These are phyloP conservation scores for Thermomucor indicae-seudaticae DNA, from an alignment of 371 early-diverging fungal species.

Conservation along the genomic window DNA sequence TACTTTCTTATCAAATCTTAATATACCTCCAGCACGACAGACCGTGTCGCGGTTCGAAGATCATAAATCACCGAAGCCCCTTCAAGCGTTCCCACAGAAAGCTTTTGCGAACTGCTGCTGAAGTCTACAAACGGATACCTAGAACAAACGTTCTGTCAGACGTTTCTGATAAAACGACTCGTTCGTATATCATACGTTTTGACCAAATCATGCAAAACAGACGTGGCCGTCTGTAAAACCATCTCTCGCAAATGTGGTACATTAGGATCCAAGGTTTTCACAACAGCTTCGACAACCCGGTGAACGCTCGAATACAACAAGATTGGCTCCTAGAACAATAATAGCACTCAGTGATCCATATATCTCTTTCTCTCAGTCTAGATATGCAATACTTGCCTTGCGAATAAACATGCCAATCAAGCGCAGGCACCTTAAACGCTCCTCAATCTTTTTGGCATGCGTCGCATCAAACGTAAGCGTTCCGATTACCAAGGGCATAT, in stretches of 20 bases:
- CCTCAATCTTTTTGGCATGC: constrained; percentile 56
- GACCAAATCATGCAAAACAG: constrained; percentile 76
- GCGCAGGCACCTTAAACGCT: constrained; percentile 58
- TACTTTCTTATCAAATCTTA: neutral
- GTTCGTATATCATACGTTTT: constrained; percentile 37
- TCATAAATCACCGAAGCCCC: constrained; percentile 81
- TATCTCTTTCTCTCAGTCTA: too few species aligned
- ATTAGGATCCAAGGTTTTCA: constrained; percentile 84
- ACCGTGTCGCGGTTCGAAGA: constrained; percentile 80
- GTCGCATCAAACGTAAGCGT: constrained; percentile 76
- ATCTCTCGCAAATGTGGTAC: constrained; percentile 68
- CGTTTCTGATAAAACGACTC: neutral
- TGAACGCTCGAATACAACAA: constrained; percentile 61
- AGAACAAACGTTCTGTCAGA: neutral
- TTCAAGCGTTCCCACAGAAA: constrained; percentile 78
- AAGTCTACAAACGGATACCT: constrained; percentile 73
- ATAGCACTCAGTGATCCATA: neutral
- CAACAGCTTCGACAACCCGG: constrained; percentile 72
- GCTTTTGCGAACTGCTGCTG: constrained; percentile 69
- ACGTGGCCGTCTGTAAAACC: constrained; percentile 65
- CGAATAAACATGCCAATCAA: constrained; percentile 70
- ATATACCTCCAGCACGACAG: constrained; percentile 63
- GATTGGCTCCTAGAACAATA: constrained; percentile 52
- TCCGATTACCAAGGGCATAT: constrained; percentile 67
- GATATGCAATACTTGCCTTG: constrained; percentile 61